phyloP scores from a whole-genome alignment of 1,284 basidiomycete genomes.

The Trichosporon sp. region DNA sequence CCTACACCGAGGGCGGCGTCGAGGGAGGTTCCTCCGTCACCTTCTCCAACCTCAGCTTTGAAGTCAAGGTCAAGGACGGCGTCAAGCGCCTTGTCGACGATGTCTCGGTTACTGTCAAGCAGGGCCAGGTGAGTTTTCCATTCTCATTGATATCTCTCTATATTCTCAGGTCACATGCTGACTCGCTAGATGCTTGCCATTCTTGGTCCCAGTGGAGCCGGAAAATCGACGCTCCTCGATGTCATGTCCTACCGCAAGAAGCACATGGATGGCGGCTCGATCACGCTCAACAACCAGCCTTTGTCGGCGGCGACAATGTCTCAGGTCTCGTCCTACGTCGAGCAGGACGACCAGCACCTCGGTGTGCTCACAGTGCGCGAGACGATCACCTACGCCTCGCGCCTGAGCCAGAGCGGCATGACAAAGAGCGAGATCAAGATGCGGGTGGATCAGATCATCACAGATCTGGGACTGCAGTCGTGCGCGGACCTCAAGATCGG shows the following conservation, averaged over 20 bases:
- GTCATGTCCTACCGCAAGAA: constrained; percentile 36
- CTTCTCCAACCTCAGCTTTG: constrained; percentile 14
- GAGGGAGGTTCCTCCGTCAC: not conserved
- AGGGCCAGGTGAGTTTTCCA: constrained; percentile 8
- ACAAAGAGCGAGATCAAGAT: constrained; percentile 5
- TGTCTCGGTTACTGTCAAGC: constrained; percentile 12
- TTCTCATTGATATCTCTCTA: not conserved
- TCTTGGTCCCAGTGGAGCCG: constrained; percentile 22
- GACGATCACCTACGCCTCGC: constrained; percentile 13
- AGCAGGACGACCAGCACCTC: constrained; percentile 46
- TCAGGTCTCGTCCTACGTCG: constrained; percentile 39
- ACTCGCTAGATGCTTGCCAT: constrained; percentile 19
- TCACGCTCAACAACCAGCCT: constrained; percentile 16
- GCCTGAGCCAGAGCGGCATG: constrained; percentile 15
- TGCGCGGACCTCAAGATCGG: constrained; percentile 33
- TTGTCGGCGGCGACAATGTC: constrained; percentile 12
- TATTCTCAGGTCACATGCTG: not conserved
- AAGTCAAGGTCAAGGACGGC: constrained; percentile 20
- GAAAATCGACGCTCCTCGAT: constrained; percentile 48
- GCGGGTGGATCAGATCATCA: constrained; percentile 19
- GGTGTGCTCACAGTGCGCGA: constrained; percentile 48
- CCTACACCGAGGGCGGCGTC: not conserved
- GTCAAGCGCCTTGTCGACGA: constrained; percentile 11
- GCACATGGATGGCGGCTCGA: constrained; percentile 15
- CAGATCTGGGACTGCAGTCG: constrained; percentile 15